Conservation (phyloP, 208 protist genomes). For the Leishmania aethiopica region DNA sequence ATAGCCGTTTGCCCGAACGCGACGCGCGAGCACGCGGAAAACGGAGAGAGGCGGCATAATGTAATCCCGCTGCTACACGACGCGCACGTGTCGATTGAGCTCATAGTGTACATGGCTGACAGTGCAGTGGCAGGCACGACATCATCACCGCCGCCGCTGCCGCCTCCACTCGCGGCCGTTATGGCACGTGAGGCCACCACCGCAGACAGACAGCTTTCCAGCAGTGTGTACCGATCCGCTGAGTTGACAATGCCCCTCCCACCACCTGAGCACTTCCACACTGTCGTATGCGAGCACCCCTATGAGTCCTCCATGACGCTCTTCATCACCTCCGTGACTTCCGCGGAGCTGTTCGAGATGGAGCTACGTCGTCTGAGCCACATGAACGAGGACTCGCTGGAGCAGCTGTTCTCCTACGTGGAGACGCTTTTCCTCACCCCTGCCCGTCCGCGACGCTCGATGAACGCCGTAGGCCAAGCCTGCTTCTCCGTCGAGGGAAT, state of each 20-base stretch:
- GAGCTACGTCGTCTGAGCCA: constrained; percentile 43
- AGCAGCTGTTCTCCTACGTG: constrained; percentile 32
- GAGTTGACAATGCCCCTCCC: constrained; percentile 44
- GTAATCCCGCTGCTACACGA: constrained; percentile 6
- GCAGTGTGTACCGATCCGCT: constrained; percentile 38
- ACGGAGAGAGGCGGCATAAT: not conserved
- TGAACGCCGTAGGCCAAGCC: constrained; percentile 31
- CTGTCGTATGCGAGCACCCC: constrained; percentile 55
- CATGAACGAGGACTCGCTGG: constrained; percentile 13
- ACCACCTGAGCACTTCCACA: constrained; percentile 35
- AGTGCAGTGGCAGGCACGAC: not conserved
- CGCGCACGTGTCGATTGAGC: constrained; percentile 13
- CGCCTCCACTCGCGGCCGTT: not conserved
- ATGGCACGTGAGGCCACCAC: not conserved
- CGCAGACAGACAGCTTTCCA: not conserved
- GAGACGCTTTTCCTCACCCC: constrained; percentile 39
- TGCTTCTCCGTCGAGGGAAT: constrained; percentile 38
- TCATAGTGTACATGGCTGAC: not conserved
- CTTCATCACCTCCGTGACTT: constrained; percentile 27
- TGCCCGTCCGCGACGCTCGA: not conserved
- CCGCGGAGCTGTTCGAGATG: constrained; percentile 47
- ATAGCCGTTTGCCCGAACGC: not conserved
- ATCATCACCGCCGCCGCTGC: not conserved
- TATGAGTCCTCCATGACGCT: constrained; percentile 47
- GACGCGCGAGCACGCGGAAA: not conserved